Evolutionary conservation across 257 asterid genomes (phyloP).

Genomic region (Lantana camara): DNA sequence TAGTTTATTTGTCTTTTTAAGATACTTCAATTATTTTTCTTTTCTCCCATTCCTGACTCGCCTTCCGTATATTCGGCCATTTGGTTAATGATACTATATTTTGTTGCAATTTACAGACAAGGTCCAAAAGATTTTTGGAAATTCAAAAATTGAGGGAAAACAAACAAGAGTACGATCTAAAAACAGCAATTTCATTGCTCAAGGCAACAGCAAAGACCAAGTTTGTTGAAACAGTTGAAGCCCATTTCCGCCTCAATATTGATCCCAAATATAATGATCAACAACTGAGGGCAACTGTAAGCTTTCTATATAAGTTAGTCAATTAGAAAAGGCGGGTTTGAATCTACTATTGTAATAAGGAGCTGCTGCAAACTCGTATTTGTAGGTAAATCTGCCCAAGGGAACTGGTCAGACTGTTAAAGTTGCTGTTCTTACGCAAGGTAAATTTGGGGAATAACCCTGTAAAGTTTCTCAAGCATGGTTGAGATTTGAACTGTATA

Average conservation of each 20-base stretch:
- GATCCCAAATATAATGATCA: slow-evolving; percentile 98
- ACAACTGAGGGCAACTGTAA: slow-evolving; percentile 95
- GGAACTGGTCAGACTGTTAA: slow-evolving; percentile 95
- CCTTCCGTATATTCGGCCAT: too few species aligned
- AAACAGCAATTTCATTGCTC: slow-evolving; percentile 73
- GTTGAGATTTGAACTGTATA: neutral
- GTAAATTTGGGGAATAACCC: slow-evolving; percentile 34
- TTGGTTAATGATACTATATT: slow-evolving; percentile 13
- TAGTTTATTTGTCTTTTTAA: neutral
- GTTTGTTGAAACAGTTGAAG: slow-evolving; percentile 89
- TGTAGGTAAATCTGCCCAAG: slow-evolving; percentile 94
- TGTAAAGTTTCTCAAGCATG: slow-evolving; percentile 8
- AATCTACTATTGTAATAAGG: slow-evolving; percentile 14
- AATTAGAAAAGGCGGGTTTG: neutral
- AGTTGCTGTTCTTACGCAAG: slow-evolving; percentile 98
- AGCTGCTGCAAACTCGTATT: slow-evolving; percentile 23
- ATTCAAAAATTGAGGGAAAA: slow-evolving; percentile 81
- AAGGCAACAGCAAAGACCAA: slow-evolving; percentile 75
- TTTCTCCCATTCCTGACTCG: too few species aligned
- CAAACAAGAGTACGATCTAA: slow-evolving; percentile 85
- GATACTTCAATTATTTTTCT: too few species aligned
- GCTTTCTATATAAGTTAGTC: slow-evolving; percentile 33
- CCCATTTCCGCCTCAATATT: slow-evolving; percentile 96
- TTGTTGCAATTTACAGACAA: slow-evolving; percentile 52
- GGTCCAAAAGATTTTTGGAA: slow-evolving; percentile 96